phyloP scores from a whole-genome alignment of 1,284 basidiomycete species.

The Leucoagaricus sp. region DNA sequence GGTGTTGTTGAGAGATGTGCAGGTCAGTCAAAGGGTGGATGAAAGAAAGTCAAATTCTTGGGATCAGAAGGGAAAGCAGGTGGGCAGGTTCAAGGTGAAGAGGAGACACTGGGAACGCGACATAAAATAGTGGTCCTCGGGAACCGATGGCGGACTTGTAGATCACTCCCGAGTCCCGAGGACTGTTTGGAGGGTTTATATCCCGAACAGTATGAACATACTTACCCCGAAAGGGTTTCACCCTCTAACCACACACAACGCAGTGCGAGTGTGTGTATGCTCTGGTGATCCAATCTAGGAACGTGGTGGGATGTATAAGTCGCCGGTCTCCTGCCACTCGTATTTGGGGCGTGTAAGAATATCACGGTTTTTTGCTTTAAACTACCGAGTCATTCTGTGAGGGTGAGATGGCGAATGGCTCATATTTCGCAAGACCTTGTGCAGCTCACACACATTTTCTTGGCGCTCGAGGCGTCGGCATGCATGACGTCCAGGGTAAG shows the following conservation, averaged over 20 bases:
- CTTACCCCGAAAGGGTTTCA: conserved; percentile 25
- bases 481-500: neutral
- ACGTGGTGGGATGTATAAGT: neutral
- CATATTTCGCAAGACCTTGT: too few species aligned
- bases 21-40: neutral
- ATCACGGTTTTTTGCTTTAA: too few species aligned
- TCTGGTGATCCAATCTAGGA: conserved; percentile 11
- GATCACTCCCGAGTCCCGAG: neutral
- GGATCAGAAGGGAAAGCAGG: neutral
- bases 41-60: neutral
- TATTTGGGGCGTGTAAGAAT: neutral
- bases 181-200: neutral
- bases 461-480: neutral
- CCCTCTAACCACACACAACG: too few species aligned
- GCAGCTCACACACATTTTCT: too few species aligned
- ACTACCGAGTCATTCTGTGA: too few species aligned
- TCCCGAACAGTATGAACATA: conserved; percentile 6
- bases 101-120: neutral
- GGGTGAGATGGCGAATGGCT: too few species aligned
- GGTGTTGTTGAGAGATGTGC: neutral
- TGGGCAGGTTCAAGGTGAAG: neutral
- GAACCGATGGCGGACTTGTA: conserved; percentile 20
- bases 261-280: neutral
- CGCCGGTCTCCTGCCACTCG: neutral
- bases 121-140: neutral